Evolutionary conservation across 176 grass and related monocot genomes (phyloP).

Genomic region (Musa itinerans): DNA sequence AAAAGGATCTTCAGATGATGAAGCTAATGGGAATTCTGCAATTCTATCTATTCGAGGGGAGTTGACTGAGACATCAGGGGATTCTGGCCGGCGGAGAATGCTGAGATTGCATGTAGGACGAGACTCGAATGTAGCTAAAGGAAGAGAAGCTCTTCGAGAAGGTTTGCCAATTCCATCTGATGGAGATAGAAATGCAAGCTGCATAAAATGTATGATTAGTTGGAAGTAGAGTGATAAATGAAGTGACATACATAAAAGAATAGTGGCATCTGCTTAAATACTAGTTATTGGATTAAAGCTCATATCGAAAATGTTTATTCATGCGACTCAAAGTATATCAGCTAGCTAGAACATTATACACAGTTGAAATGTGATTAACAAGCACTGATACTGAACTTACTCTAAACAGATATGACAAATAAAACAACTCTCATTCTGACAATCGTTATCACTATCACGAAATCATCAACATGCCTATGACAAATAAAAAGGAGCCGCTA

Average conservation of each 20-base stretch:
- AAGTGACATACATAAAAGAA: not conserved
- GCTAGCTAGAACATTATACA: not conserved
- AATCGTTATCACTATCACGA: no score
- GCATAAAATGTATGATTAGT: not conserved
- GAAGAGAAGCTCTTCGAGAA: conserved; percentile 44
- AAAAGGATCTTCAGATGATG: conserved; percentile 39
- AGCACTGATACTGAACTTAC: not conserved
- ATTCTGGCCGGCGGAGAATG: conserved; percentile 44
- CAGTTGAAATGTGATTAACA: not conserved
- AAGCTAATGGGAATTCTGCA: conserved; percentile 74
- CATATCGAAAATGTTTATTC: not conserved
- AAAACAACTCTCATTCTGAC: not conserved
- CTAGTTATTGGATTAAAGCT: conserved; percentile 4
- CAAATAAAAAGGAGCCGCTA: not conserved
- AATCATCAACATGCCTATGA: no score
- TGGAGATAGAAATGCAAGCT: conserved; percentile 15
- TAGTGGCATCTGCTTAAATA: not conserved
- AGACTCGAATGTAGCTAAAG: conserved; percentile 26
- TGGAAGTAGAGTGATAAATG: not conserved
- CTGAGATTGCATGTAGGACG: conserved; percentile 13
- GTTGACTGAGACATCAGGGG: conserved; percentile 86
- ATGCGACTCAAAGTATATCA: not conserved
- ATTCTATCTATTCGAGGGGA: conserved; percentile 77
- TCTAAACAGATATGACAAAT: not conserved
- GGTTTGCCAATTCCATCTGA: conserved; percentile 17